Conservation (phyloP, 1,284 basidiomycete genomes). For the Cryptococcus sp. region DNA sequence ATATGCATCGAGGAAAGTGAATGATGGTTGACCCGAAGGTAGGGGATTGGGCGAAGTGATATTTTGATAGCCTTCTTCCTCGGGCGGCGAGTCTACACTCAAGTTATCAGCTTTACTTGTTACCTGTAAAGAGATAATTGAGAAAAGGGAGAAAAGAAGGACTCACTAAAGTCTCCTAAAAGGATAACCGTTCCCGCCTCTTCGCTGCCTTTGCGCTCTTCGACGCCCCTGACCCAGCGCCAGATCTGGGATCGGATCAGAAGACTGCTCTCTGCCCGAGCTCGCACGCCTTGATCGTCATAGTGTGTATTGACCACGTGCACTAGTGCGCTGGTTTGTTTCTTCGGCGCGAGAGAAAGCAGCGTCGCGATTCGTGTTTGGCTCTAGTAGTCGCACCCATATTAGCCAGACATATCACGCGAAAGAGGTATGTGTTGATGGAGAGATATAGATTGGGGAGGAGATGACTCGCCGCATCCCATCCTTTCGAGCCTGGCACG, state of each 20-base stretch:
- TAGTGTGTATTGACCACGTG: constrained; percentile 53
- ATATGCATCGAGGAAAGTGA: constrained; percentile 37
- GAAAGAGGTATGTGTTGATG: background rate
- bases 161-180: constrained; percentile 51
- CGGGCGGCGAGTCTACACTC: constrained; percentile 40
- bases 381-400: constrained; percentile 16
- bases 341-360: constrained; percentile 30
- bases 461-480: constrained; percentile 49
- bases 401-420: background rate
- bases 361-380: constrained; percentile 49
- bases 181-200: constrained; percentile 25
- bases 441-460: background rate
- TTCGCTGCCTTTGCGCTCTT: constrained; percentile 14
- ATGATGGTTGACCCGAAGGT: constrained; percentile 18
- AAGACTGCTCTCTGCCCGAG: constrained; percentile 42
- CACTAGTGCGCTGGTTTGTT: constrained; percentile 18
- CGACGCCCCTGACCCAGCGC: constrained; percentile 33
- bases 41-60: constrained; percentile 33
- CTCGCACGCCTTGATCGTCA: constrained; percentile 42
- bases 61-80: constrained; percentile 46
- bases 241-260: constrained; percentile 39
- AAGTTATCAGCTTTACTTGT: background rate
- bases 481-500: constrained; percentile 43
- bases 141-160: background rate
- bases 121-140: background rate